Conservation (phyloP, 768 basidiomycete genomes). For the Dioszegia aurantiaca region DNA sequence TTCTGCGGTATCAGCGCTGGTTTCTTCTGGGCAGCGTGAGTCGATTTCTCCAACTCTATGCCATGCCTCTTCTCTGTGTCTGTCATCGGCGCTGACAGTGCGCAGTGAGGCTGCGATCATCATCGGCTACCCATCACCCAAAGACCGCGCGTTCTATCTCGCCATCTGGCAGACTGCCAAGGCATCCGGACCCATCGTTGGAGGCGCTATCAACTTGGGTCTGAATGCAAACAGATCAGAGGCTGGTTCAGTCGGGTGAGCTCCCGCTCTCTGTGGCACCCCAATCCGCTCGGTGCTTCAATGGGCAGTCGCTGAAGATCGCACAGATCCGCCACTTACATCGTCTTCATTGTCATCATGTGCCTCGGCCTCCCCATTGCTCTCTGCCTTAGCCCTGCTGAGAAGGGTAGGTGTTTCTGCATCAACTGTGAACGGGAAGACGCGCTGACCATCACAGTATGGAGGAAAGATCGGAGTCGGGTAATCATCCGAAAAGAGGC, state of each 20-base stretch:
- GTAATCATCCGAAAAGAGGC: constrained; percentile 22
- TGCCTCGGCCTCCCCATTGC: constrained; percentile 33
- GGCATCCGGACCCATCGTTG: constrained; percentile 41
- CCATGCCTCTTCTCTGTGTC: too few relatives aligned
- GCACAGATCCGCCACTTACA: constrained; percentile 28
- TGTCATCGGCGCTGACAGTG: background rate
- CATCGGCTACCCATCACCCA: constrained; percentile 44
- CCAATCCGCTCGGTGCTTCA: background rate
- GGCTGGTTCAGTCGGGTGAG: constrained; percentile 36
- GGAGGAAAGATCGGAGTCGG: constrained; percentile 29
- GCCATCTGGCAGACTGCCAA: constrained; percentile 43
- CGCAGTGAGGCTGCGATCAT: constrained; percentile 43
- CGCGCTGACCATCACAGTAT: constrained; percentile 20
- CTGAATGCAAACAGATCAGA: constrained; percentile 36
- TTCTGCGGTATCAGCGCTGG: constrained; percentile 43
- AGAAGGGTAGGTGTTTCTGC: constrained; percentile 22
- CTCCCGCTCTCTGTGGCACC: background rate
- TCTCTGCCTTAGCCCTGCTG: constrained; percentile 24
- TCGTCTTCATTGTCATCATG: constrained; percentile 40
- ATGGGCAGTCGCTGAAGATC: background rate
- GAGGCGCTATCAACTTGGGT: constrained; percentile 44
- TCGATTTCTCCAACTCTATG: too few relatives aligned
- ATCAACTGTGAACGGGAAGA: background rate
- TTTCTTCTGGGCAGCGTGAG: constrained; percentile 38
- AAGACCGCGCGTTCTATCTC: constrained; percentile 38